Conservation (phyloP, 179 eudicot genomes). For the Silene coronaria region DNA sequence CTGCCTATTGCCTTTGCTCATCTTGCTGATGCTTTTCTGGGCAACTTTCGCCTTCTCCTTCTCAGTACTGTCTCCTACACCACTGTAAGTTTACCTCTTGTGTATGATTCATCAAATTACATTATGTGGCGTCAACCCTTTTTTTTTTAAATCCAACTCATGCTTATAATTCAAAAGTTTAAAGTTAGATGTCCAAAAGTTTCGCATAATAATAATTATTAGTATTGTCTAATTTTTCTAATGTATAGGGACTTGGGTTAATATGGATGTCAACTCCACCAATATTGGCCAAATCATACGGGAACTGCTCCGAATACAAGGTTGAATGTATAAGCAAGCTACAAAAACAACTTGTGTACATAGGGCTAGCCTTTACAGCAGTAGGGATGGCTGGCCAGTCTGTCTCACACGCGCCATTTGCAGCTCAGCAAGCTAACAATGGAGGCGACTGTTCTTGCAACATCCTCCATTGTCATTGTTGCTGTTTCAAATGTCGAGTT, state of each 20-base stretch:
- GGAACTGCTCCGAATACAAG: constrained; percentile 35
- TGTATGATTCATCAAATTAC: too few species aligned
- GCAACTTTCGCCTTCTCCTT: constrained; percentile 36
- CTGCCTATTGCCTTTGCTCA: constrained; percentile 28
- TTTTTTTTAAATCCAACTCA: too few species aligned
- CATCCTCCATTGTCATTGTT: constrained; percentile 2
- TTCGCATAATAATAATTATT: too few species aligned
- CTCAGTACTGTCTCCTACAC: constrained; percentile 40
- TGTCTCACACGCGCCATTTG: constrained; percentile 23
- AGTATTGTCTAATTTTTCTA: not conserved
- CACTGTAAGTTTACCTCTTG: constrained; percentile 30
- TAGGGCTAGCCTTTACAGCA: constrained; percentile 31
- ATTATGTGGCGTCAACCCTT: too few species aligned
- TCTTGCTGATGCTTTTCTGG: constrained; percentile 42
- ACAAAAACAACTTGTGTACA: constrained; percentile 36
- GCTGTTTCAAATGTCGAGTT: not conserved
- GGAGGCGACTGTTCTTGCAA: not conserved
- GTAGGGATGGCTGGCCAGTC: constrained; percentile 34
- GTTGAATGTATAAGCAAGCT: constrained; percentile 39
- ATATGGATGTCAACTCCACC: constrained; percentile 49
- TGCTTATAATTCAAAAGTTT: not conserved
- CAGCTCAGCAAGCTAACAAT: not conserved
- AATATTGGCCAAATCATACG: constrained; percentile 25
- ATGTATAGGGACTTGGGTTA: constrained; percentile 39
- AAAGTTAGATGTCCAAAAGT: too few species aligned